phyloP scores from a whole-genome alignment of 805 yeast genomes.

The Candida odintsovae region DNA sequence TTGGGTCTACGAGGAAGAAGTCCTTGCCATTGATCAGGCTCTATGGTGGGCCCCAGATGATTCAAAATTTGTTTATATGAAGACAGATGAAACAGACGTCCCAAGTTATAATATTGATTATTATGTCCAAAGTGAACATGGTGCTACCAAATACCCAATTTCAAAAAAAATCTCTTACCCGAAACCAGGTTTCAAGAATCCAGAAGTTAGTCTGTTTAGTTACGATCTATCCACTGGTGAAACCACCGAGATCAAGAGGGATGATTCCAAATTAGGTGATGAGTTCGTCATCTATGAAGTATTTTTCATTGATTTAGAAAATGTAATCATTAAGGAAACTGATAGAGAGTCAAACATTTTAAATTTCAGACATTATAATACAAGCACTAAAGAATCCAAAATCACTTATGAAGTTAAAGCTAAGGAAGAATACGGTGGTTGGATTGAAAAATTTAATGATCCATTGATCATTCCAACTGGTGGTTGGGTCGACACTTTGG shows the following conservation, averaged over 20 bases:
- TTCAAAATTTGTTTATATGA: slow-evolving; percentile 52
- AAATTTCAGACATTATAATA: slow-evolving; percentile 44
- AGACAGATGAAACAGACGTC: slow-evolving; percentile 67
- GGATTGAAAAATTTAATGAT: slow-evolving; percentile 71
- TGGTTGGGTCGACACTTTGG: slow-evolving; percentile 80
- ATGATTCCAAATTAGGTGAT: slow-evolving; percentile 25
- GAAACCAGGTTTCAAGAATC: slow-evolving; percentile 76
- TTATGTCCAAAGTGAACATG: slow-evolving; percentile 46
- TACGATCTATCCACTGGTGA: slow-evolving; percentile 31
- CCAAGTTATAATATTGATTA: slow-evolving; percentile 69
- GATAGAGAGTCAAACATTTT: slow-evolving; percentile 63
- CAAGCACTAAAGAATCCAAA: slow-evolving; percentile 25
- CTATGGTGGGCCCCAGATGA: slow-evolving; percentile 87
- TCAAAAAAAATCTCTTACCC: slow-evolving; percentile 64
- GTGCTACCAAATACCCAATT: slow-evolving; percentile 52
- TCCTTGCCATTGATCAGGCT: slow-evolving; percentile 59
- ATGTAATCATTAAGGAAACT: slow-evolving; percentile 50
- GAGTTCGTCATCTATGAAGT: slow-evolving; percentile 62
- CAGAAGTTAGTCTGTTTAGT: slow-evolving; percentile 49
- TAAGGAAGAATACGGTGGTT: slow-evolving; percentile 42
- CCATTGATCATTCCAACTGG: slow-evolving; percentile 52
- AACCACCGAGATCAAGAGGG: slow-evolving; percentile 26
- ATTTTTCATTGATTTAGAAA: slow-evolving; percentile 51
- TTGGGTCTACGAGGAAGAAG: slow-evolving; percentile 95
- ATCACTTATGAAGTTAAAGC: slow-evolving; percentile 44